A percentile compares a stretch with the other conserved stretches of the same genome.
These are phyloP conservation scores for Cyclotella sp. DNA, from an alignment of 108 stramenopile genomes.

Conservation along the genomic window DNA sequence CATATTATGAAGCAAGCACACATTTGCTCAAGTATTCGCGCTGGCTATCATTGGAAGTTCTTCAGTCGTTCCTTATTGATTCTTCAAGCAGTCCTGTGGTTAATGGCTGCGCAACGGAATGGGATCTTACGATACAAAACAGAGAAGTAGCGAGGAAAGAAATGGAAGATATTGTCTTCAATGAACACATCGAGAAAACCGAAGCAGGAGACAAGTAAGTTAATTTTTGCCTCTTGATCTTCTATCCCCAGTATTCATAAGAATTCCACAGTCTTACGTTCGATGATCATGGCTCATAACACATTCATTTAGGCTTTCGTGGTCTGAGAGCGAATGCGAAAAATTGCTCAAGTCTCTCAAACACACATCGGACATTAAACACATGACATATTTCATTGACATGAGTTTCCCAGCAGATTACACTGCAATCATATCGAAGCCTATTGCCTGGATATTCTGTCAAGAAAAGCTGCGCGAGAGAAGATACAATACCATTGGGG, in stretches of 20 bases:
- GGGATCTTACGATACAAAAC: conserved; percentile 77
- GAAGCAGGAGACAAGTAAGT: conserved; percentile 61
- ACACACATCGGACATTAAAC: conserved; percentile 71
- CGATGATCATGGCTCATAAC: too few species aligned
- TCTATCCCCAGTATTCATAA: too few species aligned
- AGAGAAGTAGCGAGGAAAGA: conserved; percentile 74
- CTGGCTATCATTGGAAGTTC: conserved; percentile 82
- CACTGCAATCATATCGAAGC: conserved; percentile 79
- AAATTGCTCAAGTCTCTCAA: conserved; percentile 82
- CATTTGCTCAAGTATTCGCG: conserved; percentile 83
- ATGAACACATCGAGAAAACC: conserved; percentile 73
- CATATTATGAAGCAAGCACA: conserved; percentile 88
- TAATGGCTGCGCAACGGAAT: conserved; percentile 58
- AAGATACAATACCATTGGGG: conserved; percentile 72
- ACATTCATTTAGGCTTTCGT: conserved; percentile 57
- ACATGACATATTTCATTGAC: conserved; percentile 79
- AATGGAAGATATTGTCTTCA: conserved; percentile 81
- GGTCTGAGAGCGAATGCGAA: conserved; percentile 82
- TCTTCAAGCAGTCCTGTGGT: conserved; percentile 53
- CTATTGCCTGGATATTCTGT: conserved; percentile 83
- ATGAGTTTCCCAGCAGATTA: conserved; percentile 79
- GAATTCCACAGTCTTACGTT: too few species aligned
- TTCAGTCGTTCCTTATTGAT: conserved; percentile 59
- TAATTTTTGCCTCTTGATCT: neutral
- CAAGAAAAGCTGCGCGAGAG: conserved; percentile 72